Conservation (phyloP, 305 asterid genomes). For the Rubia balearica region DNA sequence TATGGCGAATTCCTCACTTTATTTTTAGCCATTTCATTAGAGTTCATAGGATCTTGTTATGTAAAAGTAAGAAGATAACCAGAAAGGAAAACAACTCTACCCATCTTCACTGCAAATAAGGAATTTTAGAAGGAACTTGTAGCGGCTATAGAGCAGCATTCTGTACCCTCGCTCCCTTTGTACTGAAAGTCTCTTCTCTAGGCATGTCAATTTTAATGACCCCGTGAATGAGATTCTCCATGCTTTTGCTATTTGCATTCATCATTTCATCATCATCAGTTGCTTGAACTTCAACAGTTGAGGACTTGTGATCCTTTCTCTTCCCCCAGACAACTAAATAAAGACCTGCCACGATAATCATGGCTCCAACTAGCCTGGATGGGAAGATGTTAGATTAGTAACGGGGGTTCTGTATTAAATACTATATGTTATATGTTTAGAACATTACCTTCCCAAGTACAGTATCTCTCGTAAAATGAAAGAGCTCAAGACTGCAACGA, state of each 20-base stretch:
- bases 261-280: constrained; percentile 29
- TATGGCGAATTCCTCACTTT: neutral
- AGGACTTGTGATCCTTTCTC: constrained; percentile 47
- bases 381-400: constrained; percentile 6
- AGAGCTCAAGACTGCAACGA: constrained; percentile 76
- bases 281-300: constrained; percentile 23
- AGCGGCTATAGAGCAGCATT: constrained; percentile 1
- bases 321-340: constrained; percentile 95
- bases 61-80: neutral
- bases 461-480: constrained; percentile 64
- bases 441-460: constrained; percentile 72
- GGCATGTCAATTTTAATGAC: constrained; percentile 24
- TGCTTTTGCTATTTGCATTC: constrained; percentile 15
- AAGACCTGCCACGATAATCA: constrained; percentile 64
- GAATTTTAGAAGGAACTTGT: neutral
- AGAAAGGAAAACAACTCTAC: neutral
- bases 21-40: neutral
- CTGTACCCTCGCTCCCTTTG: constrained; percentile 21
- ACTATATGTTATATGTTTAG: neutral
- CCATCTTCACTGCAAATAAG: neutral
- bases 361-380: constrained; percentile 73
- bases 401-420: neutral
- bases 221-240: constrained; percentile 26
- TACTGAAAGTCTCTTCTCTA: constrained; percentile 18
- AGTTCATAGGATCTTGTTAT: neutral